Evolutionary conservation across 441 rosid species (phyloP), one percentile per base, ranked within the genome.

Genomic region (Daphne laureola): DNA sequence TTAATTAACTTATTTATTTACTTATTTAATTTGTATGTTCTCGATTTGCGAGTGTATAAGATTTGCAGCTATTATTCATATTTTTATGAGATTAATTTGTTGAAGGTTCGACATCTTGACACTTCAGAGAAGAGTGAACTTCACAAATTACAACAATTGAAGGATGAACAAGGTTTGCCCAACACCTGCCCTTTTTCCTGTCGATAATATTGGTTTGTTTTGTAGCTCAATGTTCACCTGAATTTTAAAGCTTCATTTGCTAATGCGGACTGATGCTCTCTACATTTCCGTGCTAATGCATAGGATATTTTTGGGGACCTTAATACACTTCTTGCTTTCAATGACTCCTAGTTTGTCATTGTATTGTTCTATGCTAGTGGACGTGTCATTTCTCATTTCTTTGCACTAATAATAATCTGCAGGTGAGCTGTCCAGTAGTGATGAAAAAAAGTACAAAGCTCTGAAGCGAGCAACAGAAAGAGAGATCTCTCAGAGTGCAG

Each of bases 41-140:
- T 7, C 4, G 11, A 9, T 31, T 31, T 52, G 46, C 52, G 59
- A 43, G 4, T 2, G 14, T 35, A 18, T n/a, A 52, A 49, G 40
- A 5, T 45, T 68, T 50, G 15, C 40, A 43, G 59, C 46, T 5
- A 41, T 58, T 54, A 53, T 50, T 72, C 51, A 58, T 55, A 23
- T 55, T 53, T 13, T 31, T 31, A 31, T 31, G 38, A 26, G 49
- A 46, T 53, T 65, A 50, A 35, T 59, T 68, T 54, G 17, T 57
- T 71, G 65, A 76, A 94, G 99, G 99, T 94, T 67, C 89, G 94
- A 45, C 98, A 94, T 78, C 90, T 94, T 53, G 98, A 94, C 73
- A 90, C 99, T 43, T 90, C 96, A 47, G 99, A 94, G 74, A 94
- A 94, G 87, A 94, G 98, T 44, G 96, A 94, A 67, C 90, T 94